These are phyloP conservation scores for Russula virescens DNA, from an alignment of 768 basidiomycete genomes.

Conservation along the genomic window DNA sequence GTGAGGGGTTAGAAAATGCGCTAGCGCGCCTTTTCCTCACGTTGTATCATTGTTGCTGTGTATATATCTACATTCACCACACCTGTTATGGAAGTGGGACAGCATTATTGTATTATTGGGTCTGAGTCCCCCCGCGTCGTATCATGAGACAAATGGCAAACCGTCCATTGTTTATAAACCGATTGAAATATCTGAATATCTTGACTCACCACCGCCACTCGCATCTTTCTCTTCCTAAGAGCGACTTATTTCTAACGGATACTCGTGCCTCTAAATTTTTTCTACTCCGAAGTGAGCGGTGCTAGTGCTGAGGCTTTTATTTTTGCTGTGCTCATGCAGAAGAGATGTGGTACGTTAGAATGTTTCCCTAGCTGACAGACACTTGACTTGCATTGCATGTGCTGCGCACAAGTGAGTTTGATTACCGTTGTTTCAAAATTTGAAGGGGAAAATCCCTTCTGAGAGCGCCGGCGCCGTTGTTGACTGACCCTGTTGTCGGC, in stretches of 20 bases:
- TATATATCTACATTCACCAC: slow-evolving; percentile 3
- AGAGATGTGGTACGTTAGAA: no score
- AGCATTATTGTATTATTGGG: slow-evolving; percentile 9
- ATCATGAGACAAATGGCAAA: not conserved
- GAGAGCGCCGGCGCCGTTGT: no score
- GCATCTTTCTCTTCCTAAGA: not conserved
- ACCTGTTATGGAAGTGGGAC: slow-evolving; percentile 4
- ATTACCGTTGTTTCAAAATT: no score
- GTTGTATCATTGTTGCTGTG: not conserved
- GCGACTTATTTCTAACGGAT: not conserved
- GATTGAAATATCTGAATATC: not conserved
- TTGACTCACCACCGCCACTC: not conserved
- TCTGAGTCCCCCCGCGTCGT: not conserved
- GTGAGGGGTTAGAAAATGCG: not conserved
- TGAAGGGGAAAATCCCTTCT: no score
- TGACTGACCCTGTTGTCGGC: no score
- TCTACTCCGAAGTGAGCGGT: no score
- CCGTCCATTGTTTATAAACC: no score
- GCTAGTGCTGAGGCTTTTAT: no score
- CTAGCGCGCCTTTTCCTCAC: not conserved
- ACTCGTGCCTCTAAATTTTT: not conserved
- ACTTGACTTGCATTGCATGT: no score
- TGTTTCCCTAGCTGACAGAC: no score
- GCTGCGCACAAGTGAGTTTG: no score
- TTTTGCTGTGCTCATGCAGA: no score